phyloP scores from a whole-genome alignment of 2,329 filamentous ascomycete species.

The Ambrosiella xylebori region DNA sequence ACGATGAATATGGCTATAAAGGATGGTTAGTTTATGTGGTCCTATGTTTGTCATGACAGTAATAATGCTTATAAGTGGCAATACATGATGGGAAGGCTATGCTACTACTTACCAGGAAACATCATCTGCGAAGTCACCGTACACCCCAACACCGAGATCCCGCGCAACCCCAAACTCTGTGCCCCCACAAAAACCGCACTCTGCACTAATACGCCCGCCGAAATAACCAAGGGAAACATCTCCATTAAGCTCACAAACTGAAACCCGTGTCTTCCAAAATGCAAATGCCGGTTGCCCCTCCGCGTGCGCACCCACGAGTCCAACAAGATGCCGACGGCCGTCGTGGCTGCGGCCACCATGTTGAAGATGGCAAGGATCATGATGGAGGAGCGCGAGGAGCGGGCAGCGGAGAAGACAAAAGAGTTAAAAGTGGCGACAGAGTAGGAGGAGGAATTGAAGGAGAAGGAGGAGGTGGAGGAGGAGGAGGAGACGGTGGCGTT shows the following conservation, averaged over 20 bases:
- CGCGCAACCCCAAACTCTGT: constrained; percentile 37
- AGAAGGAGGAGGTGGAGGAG: constrained; percentile 17
- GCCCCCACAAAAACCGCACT: constrained; percentile 38
- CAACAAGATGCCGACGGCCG: constrained; percentile 38
- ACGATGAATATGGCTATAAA: constrained; percentile 43
- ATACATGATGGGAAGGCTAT: not conserved
- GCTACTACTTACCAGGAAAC: constrained; percentile 34
- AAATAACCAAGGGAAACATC: constrained; percentile 38
- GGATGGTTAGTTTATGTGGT: not conserved
- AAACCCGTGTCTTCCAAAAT: constrained; percentile 20
- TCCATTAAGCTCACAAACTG: constrained; percentile 30
- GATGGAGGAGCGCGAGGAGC: constrained; percentile 42
- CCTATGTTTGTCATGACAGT: not conserved
- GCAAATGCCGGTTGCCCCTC: constrained; percentile 24
- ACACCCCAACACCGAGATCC: constrained; percentile 35
- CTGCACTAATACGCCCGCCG: constrained; percentile 40
- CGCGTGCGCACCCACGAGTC: constrained; percentile 33
- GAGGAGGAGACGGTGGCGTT: not conserved
- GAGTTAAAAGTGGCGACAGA: constrained; percentile 28
- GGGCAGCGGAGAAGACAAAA: constrained; percentile 34
- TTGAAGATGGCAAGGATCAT: constrained; percentile 46
- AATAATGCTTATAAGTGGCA: not conserved
- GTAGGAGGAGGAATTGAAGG: constrained; percentile 26
- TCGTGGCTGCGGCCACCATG: constrained; percentile 37
- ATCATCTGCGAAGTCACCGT: constrained; percentile 37